Evolutionary conservation across 495 filamentous ascomycete species (phyloP).

Genomic region (Opeltia flavorubescens): DNA sequence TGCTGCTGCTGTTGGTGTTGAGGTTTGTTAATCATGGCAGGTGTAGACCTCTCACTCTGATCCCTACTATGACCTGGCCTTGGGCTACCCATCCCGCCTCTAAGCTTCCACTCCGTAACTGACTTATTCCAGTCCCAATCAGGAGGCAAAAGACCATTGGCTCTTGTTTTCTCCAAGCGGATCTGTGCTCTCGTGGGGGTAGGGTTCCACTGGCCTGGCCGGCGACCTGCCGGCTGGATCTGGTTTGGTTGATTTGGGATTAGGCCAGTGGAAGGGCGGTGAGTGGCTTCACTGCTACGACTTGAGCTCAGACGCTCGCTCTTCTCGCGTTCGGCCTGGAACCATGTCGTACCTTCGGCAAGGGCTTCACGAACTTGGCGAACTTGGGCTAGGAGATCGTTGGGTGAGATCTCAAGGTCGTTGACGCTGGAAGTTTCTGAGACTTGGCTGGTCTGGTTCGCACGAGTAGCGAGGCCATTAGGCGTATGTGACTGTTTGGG

Average conservation of each 20-base stretch:
- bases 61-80: neutral
- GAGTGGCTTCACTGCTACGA: constrained; percentile 6
- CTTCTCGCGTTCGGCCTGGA: constrained; percentile 12
- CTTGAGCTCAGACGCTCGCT: constrained; percentile 5
- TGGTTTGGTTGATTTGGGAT: constrained; percentile 4
- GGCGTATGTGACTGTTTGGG: neutral
- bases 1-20: no score
- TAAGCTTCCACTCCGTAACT: neutral
- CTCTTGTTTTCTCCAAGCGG: constrained; percentile 4
- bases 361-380: constrained; percentile 13
- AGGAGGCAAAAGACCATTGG: constrained; percentile 1
- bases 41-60: neutral
- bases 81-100: neutral
- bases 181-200: constrained; percentile 15
- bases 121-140: constrained; percentile 4
- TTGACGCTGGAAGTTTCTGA: neutral
- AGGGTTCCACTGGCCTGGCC: constrained; percentile 5
- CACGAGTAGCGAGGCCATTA: neutral
- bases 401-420: constrained; percentile 5
- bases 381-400: constrained; percentile 15
- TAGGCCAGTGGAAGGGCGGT: constrained; percentile 1
- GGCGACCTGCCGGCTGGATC: constrained; percentile 1
- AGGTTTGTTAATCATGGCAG: neutral
- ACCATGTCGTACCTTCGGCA: constrained; percentile 14
- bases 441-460: neutral